A percentile compares a stretch with the other conserved stretches of the same genome.
Conservation (phyloP, 129 eudicot species). For the Ambrosia trifida region DNA sequence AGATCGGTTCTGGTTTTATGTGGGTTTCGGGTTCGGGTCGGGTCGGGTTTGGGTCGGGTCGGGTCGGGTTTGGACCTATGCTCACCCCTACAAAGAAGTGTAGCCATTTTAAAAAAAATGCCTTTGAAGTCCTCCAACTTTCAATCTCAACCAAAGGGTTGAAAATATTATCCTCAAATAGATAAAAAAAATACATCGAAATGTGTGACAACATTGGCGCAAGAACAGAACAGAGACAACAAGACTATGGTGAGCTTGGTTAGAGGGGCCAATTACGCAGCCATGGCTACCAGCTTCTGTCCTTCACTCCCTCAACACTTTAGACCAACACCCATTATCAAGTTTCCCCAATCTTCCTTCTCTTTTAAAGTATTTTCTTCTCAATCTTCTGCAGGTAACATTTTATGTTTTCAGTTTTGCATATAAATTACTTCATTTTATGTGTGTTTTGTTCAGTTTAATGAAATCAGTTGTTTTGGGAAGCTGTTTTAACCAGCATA, state of each 20-base stretch:
- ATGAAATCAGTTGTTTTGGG: background rate
- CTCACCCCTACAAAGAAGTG: too few species aligned
- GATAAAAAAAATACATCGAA: slow-evolving; percentile 25
- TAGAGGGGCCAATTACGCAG: slow-evolving; percentile 34
- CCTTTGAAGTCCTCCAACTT: too few species aligned
- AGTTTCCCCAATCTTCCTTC: slow-evolving; percentile 33
- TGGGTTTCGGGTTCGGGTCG: too few species aligned
- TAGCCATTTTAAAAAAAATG: too few species aligned
- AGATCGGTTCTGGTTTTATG: too few species aligned
- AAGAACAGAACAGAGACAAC: background rate
- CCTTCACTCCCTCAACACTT: slow-evolving; percentile 50
- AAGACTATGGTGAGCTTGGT: slow-evolving; percentile 21
- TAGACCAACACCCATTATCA: slow-evolving; percentile 37
- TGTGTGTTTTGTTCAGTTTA: background rate
- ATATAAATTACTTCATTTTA: background rate
- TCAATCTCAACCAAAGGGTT: background rate
- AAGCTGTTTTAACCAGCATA: background rate
- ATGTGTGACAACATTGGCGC: slow-evolving; percentile 31
- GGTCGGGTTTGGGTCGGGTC: too few species aligned
- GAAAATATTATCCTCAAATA: slow-evolving; percentile 22
- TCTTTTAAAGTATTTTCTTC: slow-evolving; percentile 51
- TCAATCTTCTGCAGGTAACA: slow-evolving; percentile 53
- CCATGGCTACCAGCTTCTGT: slow-evolving; percentile 63
- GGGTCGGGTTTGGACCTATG: too few species aligned
- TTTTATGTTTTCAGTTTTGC: background rate